Evolutionary conservation across 176 grass and related monocot species (phyloP).

Genomic region (Cenchrus purpureus): DNA sequence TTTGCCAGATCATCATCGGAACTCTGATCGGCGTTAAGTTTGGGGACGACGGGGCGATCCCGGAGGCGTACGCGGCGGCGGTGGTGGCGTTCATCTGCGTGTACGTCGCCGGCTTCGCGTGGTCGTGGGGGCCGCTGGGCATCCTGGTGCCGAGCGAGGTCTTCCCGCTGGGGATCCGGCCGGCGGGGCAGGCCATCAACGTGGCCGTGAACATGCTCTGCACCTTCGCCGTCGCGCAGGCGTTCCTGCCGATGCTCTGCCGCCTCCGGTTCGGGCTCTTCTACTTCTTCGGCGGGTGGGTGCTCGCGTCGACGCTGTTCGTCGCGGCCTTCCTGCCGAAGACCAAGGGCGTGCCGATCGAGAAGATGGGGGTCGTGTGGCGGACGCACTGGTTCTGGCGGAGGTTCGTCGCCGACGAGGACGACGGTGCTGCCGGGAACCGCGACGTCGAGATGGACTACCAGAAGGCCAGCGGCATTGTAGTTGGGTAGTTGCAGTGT

Average conservation of each 20-base stretch:
- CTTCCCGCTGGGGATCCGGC: slow-evolving; percentile 68
- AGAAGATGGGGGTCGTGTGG: slow-evolving; percentile 25
- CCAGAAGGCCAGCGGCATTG: background rate
- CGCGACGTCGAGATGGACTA: background rate
- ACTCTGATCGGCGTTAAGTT: slow-evolving; percentile 19
- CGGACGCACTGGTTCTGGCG: slow-evolving; percentile 19
- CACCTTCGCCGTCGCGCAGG: slow-evolving; percentile 62
- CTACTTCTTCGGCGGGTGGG: slow-evolving; percentile 78
- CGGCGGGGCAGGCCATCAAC: slow-evolving; percentile 61
- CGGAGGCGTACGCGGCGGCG: background rate
- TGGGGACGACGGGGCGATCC: background rate
- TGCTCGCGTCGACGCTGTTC: slow-evolving; percentile 24
- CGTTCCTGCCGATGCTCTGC: slow-evolving; percentile 64
- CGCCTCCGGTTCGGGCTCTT: slow-evolving; percentile 62
- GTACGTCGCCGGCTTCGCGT: slow-evolving; percentile 39
- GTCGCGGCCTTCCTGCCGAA: background rate
- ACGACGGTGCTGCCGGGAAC: background rate
- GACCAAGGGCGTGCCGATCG: slow-evolving; percentile 24
- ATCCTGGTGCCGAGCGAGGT: slow-evolving; percentile 65
- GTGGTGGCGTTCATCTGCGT: slow-evolving; percentile 33
- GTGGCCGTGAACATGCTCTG: slow-evolving; percentile 71
- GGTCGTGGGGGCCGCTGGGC: slow-evolving; percentile 32
- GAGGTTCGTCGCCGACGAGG: background rate
- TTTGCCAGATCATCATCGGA: slow-evolving; percentile 21
- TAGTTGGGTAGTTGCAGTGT: background rate